Conservation (phyloP, 2,329 filamentous ascomycete genomes). For the Elsinoe perseae region DNA sequence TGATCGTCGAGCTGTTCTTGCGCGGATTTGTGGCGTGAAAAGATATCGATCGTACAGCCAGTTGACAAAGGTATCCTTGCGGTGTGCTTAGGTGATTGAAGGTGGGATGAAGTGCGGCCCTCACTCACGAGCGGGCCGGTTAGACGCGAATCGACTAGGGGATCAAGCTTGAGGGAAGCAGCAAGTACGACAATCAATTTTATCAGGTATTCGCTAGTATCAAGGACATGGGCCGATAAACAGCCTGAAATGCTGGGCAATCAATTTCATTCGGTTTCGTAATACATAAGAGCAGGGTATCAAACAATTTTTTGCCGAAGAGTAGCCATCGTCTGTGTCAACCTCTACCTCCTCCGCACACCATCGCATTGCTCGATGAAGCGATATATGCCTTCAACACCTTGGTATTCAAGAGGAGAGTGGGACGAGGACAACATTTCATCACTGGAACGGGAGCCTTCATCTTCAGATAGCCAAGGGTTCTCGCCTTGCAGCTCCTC, state of each 20-base stretch:
- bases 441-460: conserved; percentile 47
- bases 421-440: conserved; percentile 26
- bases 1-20: too few relatives aligned
- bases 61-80: background rate
- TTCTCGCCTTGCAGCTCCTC: conserved; percentile 38
- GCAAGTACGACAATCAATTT: too few relatives aligned
- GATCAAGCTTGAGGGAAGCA: too few relatives aligned
- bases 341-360: conserved; percentile 28
- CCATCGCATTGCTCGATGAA: conserved; percentile 59
- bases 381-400: conserved; percentile 57
- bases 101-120: background rate
- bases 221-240: too few relatives aligned
- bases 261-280: background rate
- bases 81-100: background rate
- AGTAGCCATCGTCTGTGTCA: background rate
- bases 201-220: too few relatives aligned
- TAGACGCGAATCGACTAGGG: too few relatives aligned
- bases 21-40: too few relatives aligned
- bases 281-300: conserved; percentile 17
- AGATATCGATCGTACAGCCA: background rate
- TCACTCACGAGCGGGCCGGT: too few relatives aligned
- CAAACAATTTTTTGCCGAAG: conserved; percentile 15
- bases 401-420: conserved; percentile 51
- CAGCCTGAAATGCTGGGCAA: too few relatives aligned
- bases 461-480: conserved; percentile 51